Conservation (phyloP, 495 filamentous ascomycete genomes). For the Aspergillus coremiiformis region DNA sequence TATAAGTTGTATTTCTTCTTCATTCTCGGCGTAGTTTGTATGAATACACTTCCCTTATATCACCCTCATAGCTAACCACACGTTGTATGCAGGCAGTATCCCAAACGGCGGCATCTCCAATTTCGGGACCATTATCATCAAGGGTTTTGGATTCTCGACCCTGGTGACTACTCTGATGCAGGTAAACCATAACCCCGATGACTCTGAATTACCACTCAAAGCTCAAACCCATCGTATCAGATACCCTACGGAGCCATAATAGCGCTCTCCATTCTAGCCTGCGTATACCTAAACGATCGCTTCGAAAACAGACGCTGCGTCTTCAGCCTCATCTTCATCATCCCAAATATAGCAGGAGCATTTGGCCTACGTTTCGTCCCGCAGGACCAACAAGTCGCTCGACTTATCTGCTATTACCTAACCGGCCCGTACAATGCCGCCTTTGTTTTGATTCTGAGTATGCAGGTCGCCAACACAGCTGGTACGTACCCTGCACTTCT, state of each 20-base stretch:
- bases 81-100: conserved; percentile 26
- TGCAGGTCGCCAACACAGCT: conserved; percentile 51
- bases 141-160: conserved; percentile 54
- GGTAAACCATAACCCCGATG: conserved; percentile 10
- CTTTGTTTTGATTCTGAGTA: conserved; percentile 50
- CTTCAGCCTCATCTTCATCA: conserved; percentile 47
- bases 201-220: neutral
- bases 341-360: conserved; percentile 48
- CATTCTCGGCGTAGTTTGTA: conserved; percentile 43
- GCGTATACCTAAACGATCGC: conserved; percentile 51
- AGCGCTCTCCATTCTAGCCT: conserved; percentile 48
- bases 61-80: neutral
- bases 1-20: conserved; percentile 58
- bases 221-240: conserved; percentile 20
- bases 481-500: conserved; percentile 16
- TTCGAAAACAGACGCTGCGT: conserved; percentile 49
- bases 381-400: conserved; percentile 35
- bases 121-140: conserved; percentile 55
- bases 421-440: conserved; percentile 55
- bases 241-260: conserved; percentile 55
- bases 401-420: conserved; percentile 51
- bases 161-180: conserved; percentile 43
- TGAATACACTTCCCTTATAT: neutral
- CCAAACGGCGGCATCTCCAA: conserved; percentile 49
- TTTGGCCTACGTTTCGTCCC: conserved; percentile 51